Evolutionary conservation across 1,139 yeast species (phyloP), one percentile per base, ranked within the genome.

Genomic region (Pichia sp.): DNA sequence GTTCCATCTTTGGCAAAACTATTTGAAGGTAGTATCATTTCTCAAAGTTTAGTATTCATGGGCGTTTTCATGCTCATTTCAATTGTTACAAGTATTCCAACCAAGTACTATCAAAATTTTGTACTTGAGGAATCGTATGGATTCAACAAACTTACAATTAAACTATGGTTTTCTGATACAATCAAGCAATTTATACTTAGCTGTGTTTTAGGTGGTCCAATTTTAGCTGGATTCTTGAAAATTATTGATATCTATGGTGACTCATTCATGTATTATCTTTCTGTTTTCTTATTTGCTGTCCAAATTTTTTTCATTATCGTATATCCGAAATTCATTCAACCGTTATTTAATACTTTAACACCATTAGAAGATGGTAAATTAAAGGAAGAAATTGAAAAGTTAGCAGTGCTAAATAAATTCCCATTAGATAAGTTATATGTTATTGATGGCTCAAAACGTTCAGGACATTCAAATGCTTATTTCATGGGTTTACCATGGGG

Each of bases 401-500:
- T 92, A 55, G 97, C 98, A 27, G 64, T 71, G 15, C 68, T 75
- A 48, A 86, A 87, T 62, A 72, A 79, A 35, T 92, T 92, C 79
- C 98, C 98, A 56, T 77, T 89, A 63, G 77, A 82, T 50, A 82
- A 88, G 62, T 72, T 92, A 51, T 86, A 78, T 60, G 96, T 90
- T 44, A 80, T 90, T 63, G 98, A 92, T 65, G 97, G 97, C 15
- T 90, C 97, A 44, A 87, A 85, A 66, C 84, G 97, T 69, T 87
- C 96, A 1, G 80, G 95, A 15, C 98, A 92, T 68, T 90, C 97
- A 7, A 92, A 92, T 63, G 98, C 98, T 40, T 92, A 87, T 67
- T 92, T 92, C 64, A 80, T 86, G 57, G 98, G 98, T 7, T 74
- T 92, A 59, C 98, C 98, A 41, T 90, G 97, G 94, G 68, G 68